Percentiles rank a stretch among this genome's conserved stretches.
Evolutionary conservation across 2,329 filamentous ascomycete species (phyloP).

Genomic region (Fusarium sp.): DNA sequence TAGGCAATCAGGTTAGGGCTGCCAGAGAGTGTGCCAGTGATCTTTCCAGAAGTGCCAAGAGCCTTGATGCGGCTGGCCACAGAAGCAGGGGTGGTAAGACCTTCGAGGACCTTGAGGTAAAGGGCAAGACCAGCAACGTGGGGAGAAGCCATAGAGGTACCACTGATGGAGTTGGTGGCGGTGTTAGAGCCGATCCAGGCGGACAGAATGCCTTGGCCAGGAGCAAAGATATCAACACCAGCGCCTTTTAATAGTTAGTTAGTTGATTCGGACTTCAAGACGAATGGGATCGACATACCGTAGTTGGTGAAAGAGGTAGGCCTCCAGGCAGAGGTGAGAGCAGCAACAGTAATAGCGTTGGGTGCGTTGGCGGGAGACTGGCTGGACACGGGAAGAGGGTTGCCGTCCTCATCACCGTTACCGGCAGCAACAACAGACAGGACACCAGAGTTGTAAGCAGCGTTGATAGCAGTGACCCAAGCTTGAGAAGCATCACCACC

Average conservation of each 20-base stretch:
- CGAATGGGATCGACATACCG: slow-evolving; percentile 40
- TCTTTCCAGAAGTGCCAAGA: slow-evolving; percentile 56
- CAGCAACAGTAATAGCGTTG: slow-evolving; percentile 64
- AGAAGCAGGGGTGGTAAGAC: slow-evolving; percentile 56
- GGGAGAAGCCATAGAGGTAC: slow-evolving; percentile 60
- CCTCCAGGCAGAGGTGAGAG: slow-evolving; percentile 56
- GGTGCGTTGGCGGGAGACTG: slow-evolving; percentile 62
- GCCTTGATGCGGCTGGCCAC: slow-evolving; percentile 59
- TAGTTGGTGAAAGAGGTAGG: slow-evolving; percentile 64
- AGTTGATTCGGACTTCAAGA: accelerated
- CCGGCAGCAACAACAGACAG: slow-evolving; percentile 63
- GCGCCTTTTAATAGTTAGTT: neutral
- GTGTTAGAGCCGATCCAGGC: slow-evolving; percentile 58
- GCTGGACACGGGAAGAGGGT: slow-evolving; percentile 55
- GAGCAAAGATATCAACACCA: slow-evolving; percentile 58
- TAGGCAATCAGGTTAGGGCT: slow-evolving; percentile 62
- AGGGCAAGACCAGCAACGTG: slow-evolving; percentile 58
- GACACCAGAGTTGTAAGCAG: slow-evolving; percentile 56
- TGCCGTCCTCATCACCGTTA: slow-evolving; percentile 53
- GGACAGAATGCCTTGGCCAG: slow-evolving; percentile 56
- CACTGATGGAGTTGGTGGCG: slow-evolving; percentile 55
- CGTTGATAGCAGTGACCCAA: slow-evolving; percentile 58
- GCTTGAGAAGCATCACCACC: slow-evolving; percentile 52
- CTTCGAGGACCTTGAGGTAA: slow-evolving; percentile 62
- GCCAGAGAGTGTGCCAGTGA: slow-evolving; percentile 55